Evolutionary conservation across 257 asterid genomes (phyloP).

Genomic region (Verbena officinalis): DNA sequence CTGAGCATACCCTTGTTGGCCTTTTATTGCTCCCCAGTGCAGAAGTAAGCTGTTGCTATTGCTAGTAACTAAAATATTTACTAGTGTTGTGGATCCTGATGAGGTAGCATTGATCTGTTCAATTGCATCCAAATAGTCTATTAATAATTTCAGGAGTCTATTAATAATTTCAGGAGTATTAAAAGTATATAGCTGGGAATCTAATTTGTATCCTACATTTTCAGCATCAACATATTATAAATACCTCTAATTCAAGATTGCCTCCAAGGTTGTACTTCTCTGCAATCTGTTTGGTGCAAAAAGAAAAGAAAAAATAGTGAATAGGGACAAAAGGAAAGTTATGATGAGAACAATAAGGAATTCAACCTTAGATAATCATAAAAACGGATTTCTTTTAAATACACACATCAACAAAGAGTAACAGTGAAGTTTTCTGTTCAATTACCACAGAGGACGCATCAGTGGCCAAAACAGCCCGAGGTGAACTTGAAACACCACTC

Average conservation of each 20-base stretch:
- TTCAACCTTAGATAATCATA: background rate
- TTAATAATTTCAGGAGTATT: conserved; percentile 15
- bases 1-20: conserved; percentile 54
- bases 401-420: background rate
- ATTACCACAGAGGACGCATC: conserved; percentile 67
- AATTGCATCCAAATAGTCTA: conserved; percentile 31
- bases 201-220: background rate
- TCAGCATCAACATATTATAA: conserved; percentile 11
- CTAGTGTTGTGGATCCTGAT: conserved; percentile 51
- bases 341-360: background rate
- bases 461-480: conserved; percentile 69
- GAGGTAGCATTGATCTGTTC: conserved; percentile 80
- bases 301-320: conserved; percentile 3
- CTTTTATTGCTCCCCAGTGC: conserved; percentile 90
- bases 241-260: conserved; percentile 84
- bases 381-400: background rate
- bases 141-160: conserved; percentile 22
- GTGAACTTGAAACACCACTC: conserved; percentile 38
- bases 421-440: background rate
- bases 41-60: conserved; percentile 58
- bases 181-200: background rate
- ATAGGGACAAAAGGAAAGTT: background rate
- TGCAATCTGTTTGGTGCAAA: conserved; percentile 42
- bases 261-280: conserved; percentile 80
- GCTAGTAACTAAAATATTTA: conserved; percentile 60